A percentile compares a stretch with the other conserved stretches of the same genome.
phyloP scores from a whole-genome alignment of 2,329 filamentous ascomycete genomes.

The Endoconidiophora polonica region DNA sequence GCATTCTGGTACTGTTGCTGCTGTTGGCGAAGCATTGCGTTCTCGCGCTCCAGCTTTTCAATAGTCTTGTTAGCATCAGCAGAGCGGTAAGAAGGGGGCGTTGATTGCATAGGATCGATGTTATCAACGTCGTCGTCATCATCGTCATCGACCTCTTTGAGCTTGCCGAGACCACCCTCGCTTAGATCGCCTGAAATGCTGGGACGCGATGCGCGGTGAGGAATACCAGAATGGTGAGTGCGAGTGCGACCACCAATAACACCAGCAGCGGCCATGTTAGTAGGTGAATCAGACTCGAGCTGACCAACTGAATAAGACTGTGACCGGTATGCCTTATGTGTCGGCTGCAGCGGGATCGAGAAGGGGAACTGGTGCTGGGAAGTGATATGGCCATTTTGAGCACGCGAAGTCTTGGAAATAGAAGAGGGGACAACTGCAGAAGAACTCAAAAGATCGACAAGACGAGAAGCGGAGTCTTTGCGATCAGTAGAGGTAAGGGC shows the following conservation, averaged over 20 bases:
- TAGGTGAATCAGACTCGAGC: constrained; percentile 49
- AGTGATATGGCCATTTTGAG: constrained; percentile 37
- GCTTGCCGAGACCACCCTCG: constrained; percentile 47
- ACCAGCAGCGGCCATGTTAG: constrained; percentile 27
- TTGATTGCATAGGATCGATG: constrained; percentile 30
- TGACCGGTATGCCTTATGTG: constrained; percentile 82
- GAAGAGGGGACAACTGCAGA: constrained; percentile 26
- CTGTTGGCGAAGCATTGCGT: constrained; percentile 43
- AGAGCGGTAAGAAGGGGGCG: constrained; percentile 30
- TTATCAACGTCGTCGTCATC: constrained; percentile 47
- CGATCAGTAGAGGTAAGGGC: constrained; percentile 31
- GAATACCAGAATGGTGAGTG: constrained; percentile 44
- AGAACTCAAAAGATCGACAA: constrained; percentile 59
- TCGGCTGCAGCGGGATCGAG: constrained; percentile 73
- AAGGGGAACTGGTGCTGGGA: constrained; percentile 51
- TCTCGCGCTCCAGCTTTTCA: constrained; percentile 44
- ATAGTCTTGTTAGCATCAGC: constrained; percentile 42
- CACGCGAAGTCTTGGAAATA: constrained; percentile 32
- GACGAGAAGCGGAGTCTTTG: constrained; percentile 58
- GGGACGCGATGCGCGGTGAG: constrained; percentile 65
- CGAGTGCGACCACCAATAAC: constrained; percentile 36
- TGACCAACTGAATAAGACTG: constrained; percentile 95
- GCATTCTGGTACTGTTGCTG: constrained; percentile 34
- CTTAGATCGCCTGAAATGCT: constrained; percentile 62
- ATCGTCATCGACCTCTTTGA: constrained; percentile 54